These are phyloP conservation scores for Lumnitzera racemosa DNA, from an alignment of 345 rosid species.

Conservation along the genomic window DNA sequence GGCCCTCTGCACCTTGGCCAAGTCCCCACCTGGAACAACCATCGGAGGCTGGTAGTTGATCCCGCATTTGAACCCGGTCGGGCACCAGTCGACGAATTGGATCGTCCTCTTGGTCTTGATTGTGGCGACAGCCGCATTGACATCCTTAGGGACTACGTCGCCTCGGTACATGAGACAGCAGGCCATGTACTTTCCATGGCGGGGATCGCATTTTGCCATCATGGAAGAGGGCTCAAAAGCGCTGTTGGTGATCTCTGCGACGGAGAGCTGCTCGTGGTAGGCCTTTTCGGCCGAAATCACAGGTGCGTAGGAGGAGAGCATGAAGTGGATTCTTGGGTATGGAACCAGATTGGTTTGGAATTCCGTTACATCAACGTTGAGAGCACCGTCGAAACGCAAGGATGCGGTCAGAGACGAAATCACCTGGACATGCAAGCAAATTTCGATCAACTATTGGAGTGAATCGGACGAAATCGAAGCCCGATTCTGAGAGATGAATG, in stretches of 20 bases:
- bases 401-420: conserved; percentile 13
- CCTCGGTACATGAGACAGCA: conserved; percentile 19
- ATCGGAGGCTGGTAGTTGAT: conserved; percentile 16
- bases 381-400: conserved; percentile 16
- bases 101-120: conserved; percentile 18
- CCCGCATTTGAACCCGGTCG: conserved; percentile 11
- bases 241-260: conserved; percentile 22
- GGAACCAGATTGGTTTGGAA: conserved; percentile 7
- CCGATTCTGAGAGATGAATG: too few relatives aligned
- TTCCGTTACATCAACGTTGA: conserved; percentile 17
- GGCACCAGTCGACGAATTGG: conserved; percentile 14
- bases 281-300: conserved; percentile 13
- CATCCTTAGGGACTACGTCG: conserved; percentile 16
- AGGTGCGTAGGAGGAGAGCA: conserved; percentile 21
- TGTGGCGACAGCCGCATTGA: conserved; percentile 11
- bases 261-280: conserved; percentile 12
- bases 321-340: conserved; percentile 13
- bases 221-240: conserved; percentile 14
- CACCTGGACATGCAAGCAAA: conserved; percentile 2
- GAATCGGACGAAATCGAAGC: too few relatives aligned
- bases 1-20: conserved; percentile 17
- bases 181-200: conserved; percentile 22
- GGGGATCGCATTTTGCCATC: conserved; percentile 20
- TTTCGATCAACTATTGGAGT: too few relatives aligned
- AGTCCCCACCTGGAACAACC: conserved; percentile 15